phyloP scores from a whole-genome alignment of 2,329 filamentous ascomycete genomes.

The Mariannaea sp. region DNA sequence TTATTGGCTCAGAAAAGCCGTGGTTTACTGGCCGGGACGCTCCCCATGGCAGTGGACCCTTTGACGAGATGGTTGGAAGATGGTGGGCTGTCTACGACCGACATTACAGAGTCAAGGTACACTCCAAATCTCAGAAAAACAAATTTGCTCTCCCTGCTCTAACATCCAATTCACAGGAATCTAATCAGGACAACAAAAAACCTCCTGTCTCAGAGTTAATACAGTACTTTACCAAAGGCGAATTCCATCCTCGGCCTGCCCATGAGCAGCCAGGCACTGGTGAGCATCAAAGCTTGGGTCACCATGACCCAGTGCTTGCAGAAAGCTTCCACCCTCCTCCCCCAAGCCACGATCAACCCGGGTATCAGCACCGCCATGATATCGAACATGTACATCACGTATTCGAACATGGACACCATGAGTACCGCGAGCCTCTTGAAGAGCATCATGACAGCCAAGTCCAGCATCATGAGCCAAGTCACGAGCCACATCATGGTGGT shows the following conservation, averaged over 20 bases:
- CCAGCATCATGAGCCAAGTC: conserved; percentile 18
- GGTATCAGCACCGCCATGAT: conserved; percentile 11
- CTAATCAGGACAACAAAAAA: conserved; percentile 11
- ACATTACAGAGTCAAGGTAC: conserved; percentile 69
- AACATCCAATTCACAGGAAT: conserved; percentile 27
- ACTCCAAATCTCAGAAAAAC: background rate
- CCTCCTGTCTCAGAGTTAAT: conserved; percentile 45
- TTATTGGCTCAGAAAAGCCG: conserved; percentile 90
- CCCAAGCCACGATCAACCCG: conserved; percentile 19
- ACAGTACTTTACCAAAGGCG: conserved; percentile 60
- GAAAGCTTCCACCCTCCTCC: conserved; percentile 28
- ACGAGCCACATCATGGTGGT: conserved; percentile 17
- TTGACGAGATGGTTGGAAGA: conserved; percentile 79
- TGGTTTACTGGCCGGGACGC: conserved; percentile 72
- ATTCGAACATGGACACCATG: conserved; percentile 16
- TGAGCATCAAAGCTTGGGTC: conserved; percentile 35
- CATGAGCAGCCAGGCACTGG: conserved; percentile 24
- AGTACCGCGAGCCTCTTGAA: conserved; percentile 28
- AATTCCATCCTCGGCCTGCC: conserved; percentile 45
- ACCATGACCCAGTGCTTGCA: conserved; percentile 28
- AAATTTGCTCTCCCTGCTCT: background rate
- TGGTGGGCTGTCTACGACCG: conserved; percentile 97
- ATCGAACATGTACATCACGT: conserved; percentile 4
- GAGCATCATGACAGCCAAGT: conserved; percentile 20
- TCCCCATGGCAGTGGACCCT: conserved; percentile 63